A percentile compares a stretch with the other conserved stretches of the same genome.
phyloP scores from a whole-genome alignment of 2,329 filamentous ascomycete species.

The Pseudodiploospora longispora region DNA sequence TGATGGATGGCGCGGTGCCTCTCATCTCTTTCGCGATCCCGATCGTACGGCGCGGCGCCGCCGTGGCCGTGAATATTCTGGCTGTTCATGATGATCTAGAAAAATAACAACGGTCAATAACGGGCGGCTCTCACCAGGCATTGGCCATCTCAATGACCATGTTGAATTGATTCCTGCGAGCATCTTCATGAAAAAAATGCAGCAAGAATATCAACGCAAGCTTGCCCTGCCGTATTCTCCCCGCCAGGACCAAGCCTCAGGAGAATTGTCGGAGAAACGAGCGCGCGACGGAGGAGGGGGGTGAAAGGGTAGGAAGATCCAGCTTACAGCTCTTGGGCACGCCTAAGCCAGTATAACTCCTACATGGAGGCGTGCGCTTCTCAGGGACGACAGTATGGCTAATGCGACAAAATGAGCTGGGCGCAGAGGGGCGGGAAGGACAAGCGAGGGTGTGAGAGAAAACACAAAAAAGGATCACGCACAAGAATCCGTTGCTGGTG shows the following conservation, averaged over 20 bases:
- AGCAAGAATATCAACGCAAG: background rate
- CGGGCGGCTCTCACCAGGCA: no score
- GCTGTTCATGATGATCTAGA: conserved; percentile 35
- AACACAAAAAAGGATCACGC: conserved; percentile 2
- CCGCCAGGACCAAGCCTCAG: conserved; percentile 2
- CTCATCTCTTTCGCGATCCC: conserved; percentile 41
- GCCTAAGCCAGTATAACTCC: conserved; percentile 21
- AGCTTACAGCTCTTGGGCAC: conserved; percentile 28
- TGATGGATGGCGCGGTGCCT: conserved; percentile 39
- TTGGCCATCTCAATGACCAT: background rate
- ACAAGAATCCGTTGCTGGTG: conserved; percentile 15
- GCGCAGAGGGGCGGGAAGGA: no score
- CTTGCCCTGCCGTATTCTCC: background rate
- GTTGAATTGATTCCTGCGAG: background rate
- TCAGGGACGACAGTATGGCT: conserved; percentile 2
- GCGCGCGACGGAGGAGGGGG: conserved; percentile 17
- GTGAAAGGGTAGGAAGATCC: conserved; percentile 8
- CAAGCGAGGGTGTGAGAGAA: background rate
- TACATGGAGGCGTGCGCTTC: conserved; percentile 25
- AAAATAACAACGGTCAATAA: background rate
- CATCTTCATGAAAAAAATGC: no score
- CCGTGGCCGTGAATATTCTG: conserved; percentile 34
- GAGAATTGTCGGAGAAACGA: conserved; percentile 4
- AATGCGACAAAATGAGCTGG: background rate
- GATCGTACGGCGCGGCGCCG: conserved; percentile 35